Evolutionary conservation across 352 stramenopile genomes (phyloP).

Genomic region (Globisporangium ultimum): DNA sequence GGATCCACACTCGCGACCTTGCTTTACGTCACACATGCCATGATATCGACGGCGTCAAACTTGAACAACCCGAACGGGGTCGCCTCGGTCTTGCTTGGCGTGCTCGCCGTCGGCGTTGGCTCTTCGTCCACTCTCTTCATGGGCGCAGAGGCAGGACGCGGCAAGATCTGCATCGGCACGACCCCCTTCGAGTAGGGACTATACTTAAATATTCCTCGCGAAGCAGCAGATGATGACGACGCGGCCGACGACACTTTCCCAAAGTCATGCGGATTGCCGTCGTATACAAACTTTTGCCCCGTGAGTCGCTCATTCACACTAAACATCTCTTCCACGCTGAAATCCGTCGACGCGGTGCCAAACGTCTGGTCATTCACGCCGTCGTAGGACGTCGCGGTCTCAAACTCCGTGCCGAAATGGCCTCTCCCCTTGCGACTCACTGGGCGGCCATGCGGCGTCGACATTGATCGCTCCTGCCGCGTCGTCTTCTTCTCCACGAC

Average conservation of each 20-base stretch:
- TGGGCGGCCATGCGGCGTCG: conserved; percentile 57
- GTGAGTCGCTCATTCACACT: conserved; percentile 90
- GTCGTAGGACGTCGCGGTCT: conserved; percentile 79
- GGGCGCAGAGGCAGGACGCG: conserved; percentile 32
- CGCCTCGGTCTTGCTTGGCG: conserved; percentile 36
- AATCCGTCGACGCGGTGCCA: conserved; percentile 59
- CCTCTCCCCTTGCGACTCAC: conserved; percentile 47
- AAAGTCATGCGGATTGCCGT: conserved; percentile 95
- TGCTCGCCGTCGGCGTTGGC: conserved; percentile 20
- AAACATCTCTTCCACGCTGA: conserved; percentile 96
- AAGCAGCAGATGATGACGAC: conserved; percentile 1
- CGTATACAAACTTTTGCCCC: conserved; percentile 92
- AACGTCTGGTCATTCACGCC: conserved; percentile 89
- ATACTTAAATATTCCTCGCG: conserved; percentile 53
- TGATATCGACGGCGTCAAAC: conserved; percentile 85
- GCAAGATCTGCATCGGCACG: conserved; percentile 43
- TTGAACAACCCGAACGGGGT: conserved; percentile 62
- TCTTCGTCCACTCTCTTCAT: conserved; percentile 55
- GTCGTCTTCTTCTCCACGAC: conserved; percentile 31
- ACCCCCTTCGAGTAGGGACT: conserved; percentile 31
- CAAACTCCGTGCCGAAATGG: conserved; percentile 82
- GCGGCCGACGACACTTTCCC: conserved; percentile 43
- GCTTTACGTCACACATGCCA: conserved; percentile 81
- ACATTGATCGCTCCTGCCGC: conserved; percentile 51
- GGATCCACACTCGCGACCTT: too few species aligned